These are phyloP conservation scores for Sordaria brevicollis DNA, from an alignment of 495 filamentous ascomycete species.

Conservation along the genomic window DNA sequence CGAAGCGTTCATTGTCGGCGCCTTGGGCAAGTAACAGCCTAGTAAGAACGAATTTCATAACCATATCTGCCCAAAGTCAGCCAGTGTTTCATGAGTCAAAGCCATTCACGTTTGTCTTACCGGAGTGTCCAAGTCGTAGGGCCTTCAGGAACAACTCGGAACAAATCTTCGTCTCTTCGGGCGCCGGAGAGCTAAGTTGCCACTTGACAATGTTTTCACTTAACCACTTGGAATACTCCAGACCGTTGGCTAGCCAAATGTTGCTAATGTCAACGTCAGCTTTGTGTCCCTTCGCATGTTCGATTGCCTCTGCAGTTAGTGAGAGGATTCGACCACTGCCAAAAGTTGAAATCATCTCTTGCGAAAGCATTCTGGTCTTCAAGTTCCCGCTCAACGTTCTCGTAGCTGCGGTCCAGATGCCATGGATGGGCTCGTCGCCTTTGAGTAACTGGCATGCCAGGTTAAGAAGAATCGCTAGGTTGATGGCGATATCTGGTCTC, in stretches of 20 bases:
- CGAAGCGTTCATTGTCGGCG: constrained; percentile 20
- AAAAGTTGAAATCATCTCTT: constrained; percentile 42
- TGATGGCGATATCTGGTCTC: constrained; percentile 23
- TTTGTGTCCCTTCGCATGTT: constrained; percentile 29
- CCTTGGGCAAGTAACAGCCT: constrained; percentile 34
- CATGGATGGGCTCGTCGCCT: constrained; percentile 39
- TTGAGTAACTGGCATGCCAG: constrained; percentile 45
- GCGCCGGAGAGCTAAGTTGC: constrained; percentile 22
- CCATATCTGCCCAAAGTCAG: constrained; percentile 35
- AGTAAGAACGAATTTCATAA: constrained; percentile 41
- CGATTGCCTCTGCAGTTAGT: constrained; percentile 63
- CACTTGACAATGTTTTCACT: constrained; percentile 52
- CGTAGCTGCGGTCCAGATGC: constrained; percentile 37
- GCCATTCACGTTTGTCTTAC: constrained; percentile 31
- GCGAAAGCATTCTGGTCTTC: constrained; percentile 16
- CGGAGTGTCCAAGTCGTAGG: constrained; percentile 62
- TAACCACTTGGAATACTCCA: constrained; percentile 62
- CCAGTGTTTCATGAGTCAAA: not conserved
- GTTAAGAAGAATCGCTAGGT: constrained; percentile 33
- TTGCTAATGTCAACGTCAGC: constrained; percentile 6
- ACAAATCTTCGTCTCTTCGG: constrained; percentile 41
- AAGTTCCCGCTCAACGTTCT: not conserved
- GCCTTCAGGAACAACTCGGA: constrained; percentile 54
- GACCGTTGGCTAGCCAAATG: constrained; percentile 58
- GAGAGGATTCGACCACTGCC: constrained; percentile 65